Evolutionary conservation across 768 basidiomycete species (phyloP).

Genomic region (Tremella mesenterica): DNA sequence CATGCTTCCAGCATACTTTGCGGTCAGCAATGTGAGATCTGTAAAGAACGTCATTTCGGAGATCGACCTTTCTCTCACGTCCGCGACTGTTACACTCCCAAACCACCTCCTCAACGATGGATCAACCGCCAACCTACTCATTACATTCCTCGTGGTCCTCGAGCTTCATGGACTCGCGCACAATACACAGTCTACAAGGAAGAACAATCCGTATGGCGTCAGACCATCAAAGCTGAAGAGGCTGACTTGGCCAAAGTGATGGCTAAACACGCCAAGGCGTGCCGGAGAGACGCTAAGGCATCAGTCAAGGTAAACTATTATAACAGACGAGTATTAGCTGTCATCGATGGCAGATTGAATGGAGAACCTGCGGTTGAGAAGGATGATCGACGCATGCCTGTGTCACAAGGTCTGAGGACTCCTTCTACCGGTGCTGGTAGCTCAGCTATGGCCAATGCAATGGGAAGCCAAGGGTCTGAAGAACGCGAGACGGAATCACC

Average conservation of each 20-base stretch:
- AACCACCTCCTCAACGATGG: no score
- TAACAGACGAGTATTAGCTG: background rate
- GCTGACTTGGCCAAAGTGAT: background rate
- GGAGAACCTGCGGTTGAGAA: slow-evolving; percentile 4
- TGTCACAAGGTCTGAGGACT: no score
- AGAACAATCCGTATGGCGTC: slow-evolving; percentile 10
- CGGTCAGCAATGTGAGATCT: no score
- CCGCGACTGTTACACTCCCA: no score
- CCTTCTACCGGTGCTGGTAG: no score
- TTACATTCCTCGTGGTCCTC: slow-evolving; percentile 11
- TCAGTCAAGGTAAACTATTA: background rate
- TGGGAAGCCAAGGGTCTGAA: no score
- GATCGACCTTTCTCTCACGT: no score
- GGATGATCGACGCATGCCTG: slow-evolving; percentile 3
- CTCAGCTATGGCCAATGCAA: no score
- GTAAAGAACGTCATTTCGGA: no score
- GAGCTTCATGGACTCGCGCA: slow-evolving; percentile 12
- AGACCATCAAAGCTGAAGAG: background rate
- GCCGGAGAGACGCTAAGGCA: background rate
- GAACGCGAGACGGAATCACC: no score
- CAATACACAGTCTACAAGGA: slow-evolving; percentile 19
- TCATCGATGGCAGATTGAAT: background rate
- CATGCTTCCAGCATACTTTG: no score
- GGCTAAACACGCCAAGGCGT: background rate
- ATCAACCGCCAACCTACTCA: background rate